Base-by-base conservation (phyloP, 345 rosid species). In the Tarenaya hassleriana region DNA sequence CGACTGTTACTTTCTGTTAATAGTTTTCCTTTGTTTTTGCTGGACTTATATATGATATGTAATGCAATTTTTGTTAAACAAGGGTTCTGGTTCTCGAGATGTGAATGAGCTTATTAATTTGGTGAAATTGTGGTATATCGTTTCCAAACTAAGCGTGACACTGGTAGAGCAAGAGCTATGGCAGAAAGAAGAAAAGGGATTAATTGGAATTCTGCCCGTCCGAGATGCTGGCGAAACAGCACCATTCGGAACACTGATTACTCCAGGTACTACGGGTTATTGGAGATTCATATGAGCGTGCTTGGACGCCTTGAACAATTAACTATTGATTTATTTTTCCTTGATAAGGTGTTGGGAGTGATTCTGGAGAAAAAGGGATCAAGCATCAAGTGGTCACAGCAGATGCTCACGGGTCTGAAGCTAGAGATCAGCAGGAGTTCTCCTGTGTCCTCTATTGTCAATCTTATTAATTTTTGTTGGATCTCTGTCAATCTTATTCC, bases 141-240 rank as follows among this genome's bases (percentile, higher is more conserved):
- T 61, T 58, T 47, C 12, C 21, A 3, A 16, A 34, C 72, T 52
- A 38, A 91, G 98, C 57, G 98, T 87, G 61, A 80, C 88, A 72
- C 70, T 92, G 71, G 98, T 92, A 77, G 98, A 88, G 79, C 98
- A 88, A 71, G 98, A 92, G 63, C 75, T 92, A 33, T 92, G 98
- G 97, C 98, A 92, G 80, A 80, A 90, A 43, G 98, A 88, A 57
- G 97, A 88, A 72, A 92, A 85, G 52, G 97, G 98, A 11, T 59
- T 92, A 63, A 88, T 92, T 16, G 98, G 98, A 37, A 83, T 92
- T 73, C 58, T 92, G 34, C 97, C 98, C 10, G 98, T 92, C 52
- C 78, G 88, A 5, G 97, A 92, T 74, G 75, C 94, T 10, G 78
- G 84, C 0, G 94, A 81, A 40, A 61, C 73, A 8, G 39, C 84